Base-by-base conservation (phyloP, 2,329 filamentous ascomycete genomes). In the Aspergillus chevalieri region DNA sequence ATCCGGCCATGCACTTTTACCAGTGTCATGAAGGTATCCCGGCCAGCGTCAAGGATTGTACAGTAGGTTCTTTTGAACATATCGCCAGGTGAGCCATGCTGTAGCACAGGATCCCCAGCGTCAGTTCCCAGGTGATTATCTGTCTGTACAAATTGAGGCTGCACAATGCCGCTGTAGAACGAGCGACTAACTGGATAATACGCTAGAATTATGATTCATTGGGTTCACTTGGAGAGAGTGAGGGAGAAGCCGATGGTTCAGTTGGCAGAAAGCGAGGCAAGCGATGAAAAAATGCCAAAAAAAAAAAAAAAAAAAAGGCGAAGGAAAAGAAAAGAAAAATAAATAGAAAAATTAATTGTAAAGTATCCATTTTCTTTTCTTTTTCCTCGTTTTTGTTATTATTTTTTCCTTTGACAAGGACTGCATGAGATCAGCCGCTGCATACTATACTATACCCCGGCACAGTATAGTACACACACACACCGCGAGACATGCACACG, bases 131-230 rank as follows among this genome's bases (percentile, higher is more conserved):
- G 26, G 9, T 65, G 62, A 62, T 52, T 54, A 49, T 51, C 43
- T 44, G 50, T 52, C 50, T 58, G 57, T 57, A 57, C 52, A 55
- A 54, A 61, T 6, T 59, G 52, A 57, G 58, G 66, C 67, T 64
- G 53, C 62, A 68, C 66, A 57, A 53, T 59, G 52, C 55, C 50
- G 52, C 54, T 57, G 57, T 57, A 54, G 52, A 57, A 47, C 57
- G 57, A 52, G 43, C 26, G 41, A 36, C 17, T 41, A 22, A 41
- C 38, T 41, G 17, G 38, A 46, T 52, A 47, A 44, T 39, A 39
- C 44, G 43, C 10, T 21, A 19, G 38, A 26, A 7, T 17, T 4
- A 28, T 28, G 24, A 17, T 17, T 43, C 15, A 21, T 43, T 43
- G 7, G 10, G 17, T 6, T 22, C 6, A 22, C 21, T 22, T 22